Evolutionary conservation across 495 filamentous ascomycete species (phyloP).

Genomic region (Poronia punctata): DNA sequence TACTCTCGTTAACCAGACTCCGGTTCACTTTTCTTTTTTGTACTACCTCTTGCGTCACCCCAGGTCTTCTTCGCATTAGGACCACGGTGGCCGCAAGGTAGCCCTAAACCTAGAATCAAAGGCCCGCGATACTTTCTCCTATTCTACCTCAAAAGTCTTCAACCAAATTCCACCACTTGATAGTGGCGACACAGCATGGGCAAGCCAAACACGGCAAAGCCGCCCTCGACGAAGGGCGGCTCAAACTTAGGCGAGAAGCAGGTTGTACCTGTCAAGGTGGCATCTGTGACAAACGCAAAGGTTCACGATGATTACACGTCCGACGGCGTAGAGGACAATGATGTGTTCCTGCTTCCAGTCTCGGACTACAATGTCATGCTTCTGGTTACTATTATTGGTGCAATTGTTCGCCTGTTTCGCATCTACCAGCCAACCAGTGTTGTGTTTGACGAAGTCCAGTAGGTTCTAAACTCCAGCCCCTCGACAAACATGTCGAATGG

Average conservation of each 20-base stretch:
- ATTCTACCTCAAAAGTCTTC: conserved; percentile 4
- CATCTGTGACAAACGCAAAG: conserved; percentile 17
- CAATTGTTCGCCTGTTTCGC: conserved; percentile 80
- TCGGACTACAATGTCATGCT: conserved; percentile 75
- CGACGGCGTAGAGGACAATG: conserved; percentile 60
- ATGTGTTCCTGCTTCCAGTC: conserved; percentile 64
- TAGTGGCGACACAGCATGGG: conserved; percentile 27
- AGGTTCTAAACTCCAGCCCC: conserved; percentile 33
- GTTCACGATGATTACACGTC: conserved; percentile 53
- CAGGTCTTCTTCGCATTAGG: not conserved
- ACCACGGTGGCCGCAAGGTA: not conserved
- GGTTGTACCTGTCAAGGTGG: conserved; percentile 25
- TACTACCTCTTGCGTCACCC: conserved; percentile 9
- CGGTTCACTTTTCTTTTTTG: conserved; percentile 13
- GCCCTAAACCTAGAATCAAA: not conserved
- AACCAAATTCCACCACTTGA: not conserved
- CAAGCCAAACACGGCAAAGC: conserved; percentile 34
- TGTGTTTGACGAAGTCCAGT: conserved; percentile 99
- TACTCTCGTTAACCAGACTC: conserved; percentile 39
- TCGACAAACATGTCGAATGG: not conserved
- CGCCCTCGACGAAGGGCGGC: conserved; percentile 27
- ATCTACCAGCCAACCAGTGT: conserved; percentile 96
- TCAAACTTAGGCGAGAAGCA: conserved; percentile 18
- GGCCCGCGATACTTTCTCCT: conserved; percentile 11
- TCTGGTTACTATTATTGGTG: conserved; percentile 65